A percentile compares a stretch with the other conserved stretches of the same genome.
Evolutionary conservation across 441 rosid species (phyloP).

Genomic region (Viola pubescens): DNA sequence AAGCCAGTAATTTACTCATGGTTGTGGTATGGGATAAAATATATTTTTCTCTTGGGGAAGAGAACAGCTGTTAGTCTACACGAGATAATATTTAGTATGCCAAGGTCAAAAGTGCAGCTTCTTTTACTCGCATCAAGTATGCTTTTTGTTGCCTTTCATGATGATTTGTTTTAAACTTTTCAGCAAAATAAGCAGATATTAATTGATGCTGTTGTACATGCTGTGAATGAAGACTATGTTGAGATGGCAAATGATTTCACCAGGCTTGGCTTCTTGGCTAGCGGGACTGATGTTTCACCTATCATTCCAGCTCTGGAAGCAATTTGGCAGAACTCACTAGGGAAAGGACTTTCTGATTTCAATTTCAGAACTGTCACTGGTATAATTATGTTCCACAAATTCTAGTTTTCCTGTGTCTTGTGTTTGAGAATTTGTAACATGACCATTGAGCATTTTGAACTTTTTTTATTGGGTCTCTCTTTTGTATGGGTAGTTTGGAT

Average conservation of each 20-base stretch:
- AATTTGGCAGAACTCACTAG: conserved; percentile 92
- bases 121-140: conserved; percentile 4
- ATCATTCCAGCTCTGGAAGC: conserved; percentile 92
- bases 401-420: not conserved
- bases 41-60: not conserved
- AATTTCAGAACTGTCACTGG: conserved; percentile 93
- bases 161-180: conserved; percentile 24
- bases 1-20: not conserved
- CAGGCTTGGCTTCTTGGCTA: conserved; percentile 94
- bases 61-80: not conserved
- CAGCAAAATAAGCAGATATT: conserved; percentile 97
- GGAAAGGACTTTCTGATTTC: conserved; percentile 88
- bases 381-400: conserved; percentile 17
- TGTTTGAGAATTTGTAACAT: not conserved
- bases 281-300: conserved; percentile 85
- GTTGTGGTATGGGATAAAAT: not conserved
- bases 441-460: not conserved
- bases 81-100: not conserved
- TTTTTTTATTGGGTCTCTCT: not conserved
- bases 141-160: conserved; percentile 6
- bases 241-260: conserved; percentile 99
- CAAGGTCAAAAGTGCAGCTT: conserved; percentile 2
- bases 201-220: conserved; percentile 96
- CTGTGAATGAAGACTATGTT: conserved; percentile 88
- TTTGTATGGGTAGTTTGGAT: not conserved